These are phyloP conservation scores for Populus nigra DNA, from an alignment of 345 rosid genomes.

Conservation along the genomic window DNA sequence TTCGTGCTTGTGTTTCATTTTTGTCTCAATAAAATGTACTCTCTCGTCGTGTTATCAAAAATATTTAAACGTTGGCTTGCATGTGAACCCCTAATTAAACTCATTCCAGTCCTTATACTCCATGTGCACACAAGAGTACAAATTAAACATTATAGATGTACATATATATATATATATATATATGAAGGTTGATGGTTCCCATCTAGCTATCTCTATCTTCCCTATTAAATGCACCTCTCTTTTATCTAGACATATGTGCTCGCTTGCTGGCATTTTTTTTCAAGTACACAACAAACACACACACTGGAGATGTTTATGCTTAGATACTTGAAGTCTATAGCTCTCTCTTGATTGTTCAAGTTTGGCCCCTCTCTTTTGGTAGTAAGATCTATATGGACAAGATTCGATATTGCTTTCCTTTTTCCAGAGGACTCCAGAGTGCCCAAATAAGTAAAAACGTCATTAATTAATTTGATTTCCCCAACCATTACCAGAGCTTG, in stretches of 20 bases:
- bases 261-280: neutral
- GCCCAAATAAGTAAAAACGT: conserved; percentile 20
- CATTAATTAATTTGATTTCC: conserved; percentile 22
- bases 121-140: neutral
- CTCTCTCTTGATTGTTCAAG: conserved; percentile 3
- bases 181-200: neutral
- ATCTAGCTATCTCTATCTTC: neutral
- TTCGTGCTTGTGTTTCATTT: neutral
- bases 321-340: neutral
- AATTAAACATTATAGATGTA: neutral
- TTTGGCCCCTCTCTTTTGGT: conserved; percentile 22
- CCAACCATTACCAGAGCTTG: conserved; percentile 19
- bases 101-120: neutral
- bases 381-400: conserved; percentile 20
- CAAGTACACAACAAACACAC: neutral
- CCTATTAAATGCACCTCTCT: neutral
- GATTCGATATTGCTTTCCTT: conserved; percentile 40
- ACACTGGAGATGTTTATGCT: neutral
- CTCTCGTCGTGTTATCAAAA: no score
- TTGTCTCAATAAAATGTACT: no score
- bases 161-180: no score
- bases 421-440: neutral
- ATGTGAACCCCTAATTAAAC: neutral
- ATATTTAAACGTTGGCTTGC: neutral
- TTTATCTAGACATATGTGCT: neutral